Evolutionary conservation across 1,284 basidiomycete species (phyloP).

Genomic region (Ganoderma sinense): DNA sequence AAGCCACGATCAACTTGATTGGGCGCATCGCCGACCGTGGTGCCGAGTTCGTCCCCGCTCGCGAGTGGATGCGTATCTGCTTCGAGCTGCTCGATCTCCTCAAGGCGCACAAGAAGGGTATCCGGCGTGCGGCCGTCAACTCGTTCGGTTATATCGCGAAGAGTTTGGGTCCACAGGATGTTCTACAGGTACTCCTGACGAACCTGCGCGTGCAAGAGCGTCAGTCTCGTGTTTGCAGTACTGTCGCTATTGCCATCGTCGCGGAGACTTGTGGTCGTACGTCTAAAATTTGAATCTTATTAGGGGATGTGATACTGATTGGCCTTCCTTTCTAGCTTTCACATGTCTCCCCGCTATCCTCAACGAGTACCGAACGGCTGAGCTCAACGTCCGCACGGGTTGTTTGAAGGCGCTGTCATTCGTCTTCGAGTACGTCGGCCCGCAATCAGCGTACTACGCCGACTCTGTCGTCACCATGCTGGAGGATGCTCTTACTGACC

Average conservation of each 20-base stretch:
- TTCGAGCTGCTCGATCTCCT: constrained; percentile 97
- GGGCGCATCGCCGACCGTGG: constrained; percentile 99
- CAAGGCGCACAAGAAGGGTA: constrained; percentile 99
- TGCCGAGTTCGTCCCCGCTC: constrained; percentile 96
- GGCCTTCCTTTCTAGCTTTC: constrained; percentile 68
- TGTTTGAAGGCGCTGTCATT: constrained; percentile 98
- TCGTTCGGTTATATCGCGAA: constrained; percentile 99
- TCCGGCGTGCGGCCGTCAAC: constrained; percentile 98
- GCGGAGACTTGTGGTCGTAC: constrained; percentile 96
- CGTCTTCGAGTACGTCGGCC: constrained; percentile 99
- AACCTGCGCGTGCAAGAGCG: constrained; percentile 99
- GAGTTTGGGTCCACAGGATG: constrained; percentile 98
- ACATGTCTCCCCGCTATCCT: constrained; percentile 99
- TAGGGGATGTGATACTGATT: constrained; percentile 20
- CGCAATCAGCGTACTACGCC: constrained; percentile 98
- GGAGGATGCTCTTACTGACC: constrained; percentile 97
- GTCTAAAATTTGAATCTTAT: constrained; percentile 39
- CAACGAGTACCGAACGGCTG: constrained; percentile 98
- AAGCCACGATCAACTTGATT: constrained; percentile 99
- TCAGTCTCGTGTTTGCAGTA: constrained; percentile 98
- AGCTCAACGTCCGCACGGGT: constrained; percentile 98
- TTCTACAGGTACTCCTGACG: constrained; percentile 94
- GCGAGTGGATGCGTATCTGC: constrained; percentile 99
- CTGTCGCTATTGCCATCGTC: constrained; percentile 97
- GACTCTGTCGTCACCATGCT: constrained; percentile 98